phyloP scores from a whole-genome alignment of 1,139 yeast genomes.

The Blastobotrys capitulatus region DNA sequence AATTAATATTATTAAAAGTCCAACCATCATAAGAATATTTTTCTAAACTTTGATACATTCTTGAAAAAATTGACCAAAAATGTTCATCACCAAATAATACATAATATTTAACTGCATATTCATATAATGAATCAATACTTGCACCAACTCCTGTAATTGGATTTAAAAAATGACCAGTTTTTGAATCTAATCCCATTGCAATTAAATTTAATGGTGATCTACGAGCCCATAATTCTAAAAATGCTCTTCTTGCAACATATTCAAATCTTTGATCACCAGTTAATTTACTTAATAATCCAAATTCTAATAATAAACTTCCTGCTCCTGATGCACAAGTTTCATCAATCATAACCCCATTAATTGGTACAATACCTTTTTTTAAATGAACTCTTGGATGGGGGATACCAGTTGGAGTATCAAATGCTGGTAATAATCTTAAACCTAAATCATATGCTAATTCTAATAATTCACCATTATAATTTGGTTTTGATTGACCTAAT shows the following conservation, averaged over 20 bases:
- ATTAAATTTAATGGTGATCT: constrained; percentile 58
- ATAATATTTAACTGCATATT: constrained; percentile 75
- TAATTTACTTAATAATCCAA: constrained; percentile 63
- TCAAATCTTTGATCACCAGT: constrained; percentile 75
- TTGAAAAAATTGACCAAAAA: constrained; percentile 55
- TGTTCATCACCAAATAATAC: constrained; percentile 64
- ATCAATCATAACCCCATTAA: constrained; percentile 29
- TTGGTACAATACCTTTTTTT: constrained; percentile 41
- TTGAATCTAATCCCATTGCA: constrained; percentile 74
- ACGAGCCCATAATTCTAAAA: constrained; percentile 64
- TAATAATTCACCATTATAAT: constrained; percentile 66
- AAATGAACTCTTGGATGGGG: constrained; percentile 74
- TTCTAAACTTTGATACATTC: constrained; percentile 51
- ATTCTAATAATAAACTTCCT: constrained; percentile 73
- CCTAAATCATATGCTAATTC: constrained; percentile 70
- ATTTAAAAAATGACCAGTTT: constrained; percentile 52
- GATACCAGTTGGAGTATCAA: constrained; percentile 49
- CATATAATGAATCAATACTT: constrained; percentile 88
- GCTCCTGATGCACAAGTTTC: constrained; percentile 89
- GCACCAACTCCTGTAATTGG: constrained; percentile 81
- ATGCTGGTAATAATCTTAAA: constrained; percentile 58
- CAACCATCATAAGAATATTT: constrained; percentile 46
- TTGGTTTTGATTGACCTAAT: constrained; percentile 39
- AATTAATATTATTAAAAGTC: constrained; percentile 58
- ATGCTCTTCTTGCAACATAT: constrained; percentile 53